Base-by-base conservation (phyloP, 306 rosid genomes). In the Quillaja saponaria region DNA sequence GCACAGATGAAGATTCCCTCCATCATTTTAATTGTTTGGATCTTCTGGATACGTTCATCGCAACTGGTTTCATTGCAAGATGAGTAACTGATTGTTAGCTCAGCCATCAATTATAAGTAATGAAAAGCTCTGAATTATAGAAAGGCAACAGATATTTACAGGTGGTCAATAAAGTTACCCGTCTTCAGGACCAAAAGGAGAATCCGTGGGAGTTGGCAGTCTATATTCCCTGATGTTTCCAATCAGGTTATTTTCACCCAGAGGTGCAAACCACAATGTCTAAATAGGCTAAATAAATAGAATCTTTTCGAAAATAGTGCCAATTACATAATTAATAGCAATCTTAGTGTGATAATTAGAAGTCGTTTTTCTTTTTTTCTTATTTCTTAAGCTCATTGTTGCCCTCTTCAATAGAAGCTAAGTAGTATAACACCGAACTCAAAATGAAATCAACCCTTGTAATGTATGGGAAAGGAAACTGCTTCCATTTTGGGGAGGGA, bases 1-100 rank as follows among this genome's bases (percentile, higher is more conserved):
- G 96, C 99, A 58, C 99, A 94, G 52, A 94, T 69, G 69, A 87
- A 81, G 78, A 90, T 94, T 66, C 99, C 99, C 82, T 94, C 99
- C 97, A 94, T 90, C 84, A 94, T 71, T 87, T 94, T 90, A 49
- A 94, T 82, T 3, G 99, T 90, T 73, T 85, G 99, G 73, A 94
- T 94, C 88, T 90, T 94, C 83, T 87, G 99, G 70, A 94, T 87
- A 34, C 99, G 95, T 58, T 87, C 99, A 16, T 94, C 97, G 61
- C 99, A 90, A 52, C 99, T 90, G 82, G 49, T 28, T 55, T 68
- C 75, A 61, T 81, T 11, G 72, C 56, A 80, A 51, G 56, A 78
- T 8, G 19, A 49, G 63, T 60, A 63, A 67, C 34, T 44, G 59
- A 44, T 12, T 46, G 64, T 67, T 37, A 60, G 40, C 49, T 61